A percentile compares a stretch with the other conserved stretches of the same genome.
These are phyloP conservation scores for Apiotrichum mycotoxinovorans DNA, from an alignment of 1,284 basidiomycete species.

Conservation along the genomic window DNA sequence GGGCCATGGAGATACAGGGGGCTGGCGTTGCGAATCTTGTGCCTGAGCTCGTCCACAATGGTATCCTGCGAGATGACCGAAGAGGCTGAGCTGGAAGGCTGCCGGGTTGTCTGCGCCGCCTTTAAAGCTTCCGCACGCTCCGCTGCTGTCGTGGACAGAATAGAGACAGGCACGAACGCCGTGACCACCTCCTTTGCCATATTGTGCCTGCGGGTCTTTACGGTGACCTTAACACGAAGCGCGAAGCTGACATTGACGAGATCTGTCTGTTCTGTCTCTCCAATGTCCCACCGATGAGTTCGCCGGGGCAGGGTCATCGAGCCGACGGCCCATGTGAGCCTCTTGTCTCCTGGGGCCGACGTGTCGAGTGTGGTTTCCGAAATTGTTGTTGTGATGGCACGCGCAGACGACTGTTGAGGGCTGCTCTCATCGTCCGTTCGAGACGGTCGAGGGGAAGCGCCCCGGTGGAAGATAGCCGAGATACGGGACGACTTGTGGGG, in stretches of 20 bases:
- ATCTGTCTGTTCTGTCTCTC: conserved; percentile 32
- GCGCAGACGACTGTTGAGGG: not conserved
- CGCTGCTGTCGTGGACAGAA: conserved; percentile 18
- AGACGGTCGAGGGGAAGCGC: not conserved
- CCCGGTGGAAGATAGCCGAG: conserved; percentile 3
- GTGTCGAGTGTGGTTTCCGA: conserved; percentile 22
- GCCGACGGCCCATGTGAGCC: conserved; percentile 21
- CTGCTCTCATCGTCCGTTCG: not conserved
- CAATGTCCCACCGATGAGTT: conserved; percentile 35
- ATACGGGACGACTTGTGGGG: conserved; percentile 5
- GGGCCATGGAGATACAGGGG: not conserved
- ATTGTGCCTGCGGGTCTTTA: conserved; percentile 21
- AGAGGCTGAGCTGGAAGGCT: conserved; percentile 1
- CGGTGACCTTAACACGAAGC: conserved; percentile 27
- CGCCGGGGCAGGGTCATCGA: conserved; percentile 26
- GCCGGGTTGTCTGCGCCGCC: not conserved
- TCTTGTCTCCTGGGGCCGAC: conserved; percentile 10
- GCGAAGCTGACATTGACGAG: conserved; percentile 30
- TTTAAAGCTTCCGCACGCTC: conserved; percentile 22
- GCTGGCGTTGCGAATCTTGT: conserved; percentile 11
- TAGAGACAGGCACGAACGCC: conserved; percentile 25
- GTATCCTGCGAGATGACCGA: conserved; percentile 5
- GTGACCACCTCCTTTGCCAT: conserved; percentile 21
- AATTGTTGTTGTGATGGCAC: conserved; percentile 9
- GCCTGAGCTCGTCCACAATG: not conserved